Evolutionary conservation across 805 yeast genomes (phyloP), one percentile per base, ranked within the genome.

Genomic region (Ogataea pini): DNA sequence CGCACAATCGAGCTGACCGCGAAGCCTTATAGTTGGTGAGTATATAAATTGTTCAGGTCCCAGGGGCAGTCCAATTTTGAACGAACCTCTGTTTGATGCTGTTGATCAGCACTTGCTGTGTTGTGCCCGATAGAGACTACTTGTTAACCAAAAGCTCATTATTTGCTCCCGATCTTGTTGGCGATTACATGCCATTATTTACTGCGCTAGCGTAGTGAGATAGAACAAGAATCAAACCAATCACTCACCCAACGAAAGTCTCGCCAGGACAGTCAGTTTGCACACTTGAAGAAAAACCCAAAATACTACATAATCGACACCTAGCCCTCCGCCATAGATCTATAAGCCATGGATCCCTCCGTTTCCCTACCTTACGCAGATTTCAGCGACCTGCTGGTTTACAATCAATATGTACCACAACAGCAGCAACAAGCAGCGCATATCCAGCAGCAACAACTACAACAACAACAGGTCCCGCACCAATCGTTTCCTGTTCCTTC

Each of bases 331-430:
- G 5, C 20, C 19, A 7, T 32, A n/a, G 36, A 32, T 14, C 36
- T 17, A 17, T 13, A 6, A 5, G 18, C 24, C 8, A 52, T 53
- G 57, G 50, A 50, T 34, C 40, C 48, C 10, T 45, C 51, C 7
- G 36, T 42, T 4, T 44, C 54, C 4, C 14, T 46, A 6, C 51
- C 57, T 4, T 54, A 54, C 34, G 37, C 34, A 16, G 57, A 54
- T 20, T 43, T 50, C 36, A 45, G 37, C 34, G 57, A 54, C 27
- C 41, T 51, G 28, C 40, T 53, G 34, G 42, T 45, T 4, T 53
- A 47, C 38, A 45, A 46, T 41, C 57, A 53, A 28, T 52, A 47
- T 25, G 24, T 41, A 14, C 54, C 37, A n/a, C 51, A 41, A 10
- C 49, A 46, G 33, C 51, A 37, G 27, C 54, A 36, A 24, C 48